phyloP scores from a whole-genome alignment of 768 basidiomycete genomes.

The Sarcodon aspratus region DNA sequence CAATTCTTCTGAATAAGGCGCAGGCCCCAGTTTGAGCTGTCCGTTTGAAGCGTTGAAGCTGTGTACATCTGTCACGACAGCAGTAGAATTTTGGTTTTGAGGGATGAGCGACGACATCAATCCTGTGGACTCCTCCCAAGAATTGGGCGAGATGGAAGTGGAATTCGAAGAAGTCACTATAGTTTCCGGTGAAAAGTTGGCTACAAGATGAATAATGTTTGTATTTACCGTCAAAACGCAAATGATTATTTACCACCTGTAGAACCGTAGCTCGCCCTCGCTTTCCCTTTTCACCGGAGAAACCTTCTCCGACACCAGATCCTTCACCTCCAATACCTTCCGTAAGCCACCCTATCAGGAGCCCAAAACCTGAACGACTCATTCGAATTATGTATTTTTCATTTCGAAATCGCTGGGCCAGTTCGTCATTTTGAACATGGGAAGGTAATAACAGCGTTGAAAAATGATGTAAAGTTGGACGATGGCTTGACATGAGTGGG shows the following conservation, averaged over 20 bases:
- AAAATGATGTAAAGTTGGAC: slow-evolving; percentile 61
- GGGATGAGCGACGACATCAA: slow-evolving; percentile 71
- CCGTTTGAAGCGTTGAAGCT: slow-evolving; percentile 71
- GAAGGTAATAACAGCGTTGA: slow-evolving; percentile 70
- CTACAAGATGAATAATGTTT: background rate
- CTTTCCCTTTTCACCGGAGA: slow-evolving; percentile 71
- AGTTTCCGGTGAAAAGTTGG: slow-evolving; percentile 11
- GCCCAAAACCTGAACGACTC: slow-evolving; percentile 83
- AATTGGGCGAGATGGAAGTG: slow-evolving; percentile 44
- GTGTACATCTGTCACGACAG: slow-evolving; percentile 45
- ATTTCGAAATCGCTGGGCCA: slow-evolving; percentile 75
- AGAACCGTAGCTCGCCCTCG: slow-evolving; percentile 84
- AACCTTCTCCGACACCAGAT: slow-evolving; percentile 69
- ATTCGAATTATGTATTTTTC: slow-evolving; percentile 88
- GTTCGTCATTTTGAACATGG: slow-evolving; percentile 75
- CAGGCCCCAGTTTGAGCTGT: slow-evolving; percentile 76
- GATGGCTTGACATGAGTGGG: slow-evolving; percentile 56
- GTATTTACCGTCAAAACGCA: slow-evolving; percentile 75
- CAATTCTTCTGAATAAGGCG: slow-evolving; percentile 71
- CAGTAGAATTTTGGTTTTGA: slow-evolving; percentile 38
- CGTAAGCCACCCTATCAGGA: slow-evolving; percentile 92
- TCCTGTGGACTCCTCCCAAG: slow-evolving; percentile 85
- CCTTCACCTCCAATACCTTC: slow-evolving; percentile 84
- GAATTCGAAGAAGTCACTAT: slow-evolving; percentile 65
- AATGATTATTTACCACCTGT: slow-evolving; percentile 88